Evolutionary conservation across 2,329 filamentous ascomycete species (phyloP).

Genomic region (Lachnum nothofagi): DNA sequence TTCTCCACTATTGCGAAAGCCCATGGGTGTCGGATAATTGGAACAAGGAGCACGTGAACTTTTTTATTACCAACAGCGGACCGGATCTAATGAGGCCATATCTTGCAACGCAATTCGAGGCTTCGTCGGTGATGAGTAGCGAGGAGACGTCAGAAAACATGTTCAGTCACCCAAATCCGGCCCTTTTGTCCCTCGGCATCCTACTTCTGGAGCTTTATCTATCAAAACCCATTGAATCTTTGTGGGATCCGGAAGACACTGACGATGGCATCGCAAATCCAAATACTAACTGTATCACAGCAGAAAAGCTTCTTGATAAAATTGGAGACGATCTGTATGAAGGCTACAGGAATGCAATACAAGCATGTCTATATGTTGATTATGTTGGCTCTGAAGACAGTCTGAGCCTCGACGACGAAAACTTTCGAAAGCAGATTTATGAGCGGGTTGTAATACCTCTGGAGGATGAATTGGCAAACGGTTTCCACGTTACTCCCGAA

Average conservation of each 20-base stretch:
- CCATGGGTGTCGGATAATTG: not conserved
- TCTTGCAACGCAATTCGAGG: not conserved
- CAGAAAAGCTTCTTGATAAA: not conserved
- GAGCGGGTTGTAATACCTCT: not conserved
- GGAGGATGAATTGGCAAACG: not conserved
- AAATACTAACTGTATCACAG: not conserved
- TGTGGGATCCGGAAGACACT: not conserved
- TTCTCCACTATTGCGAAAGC: conserved; percentile 1
- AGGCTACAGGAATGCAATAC: not conserved
- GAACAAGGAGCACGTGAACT: not conserved
- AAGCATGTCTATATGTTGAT: not conserved
- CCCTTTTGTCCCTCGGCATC: not conserved
- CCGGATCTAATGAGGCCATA: not conserved
- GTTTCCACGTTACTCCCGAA: not conserved
- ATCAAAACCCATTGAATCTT: not conserved
- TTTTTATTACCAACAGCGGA: not conserved
- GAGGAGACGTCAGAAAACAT: not conserved
- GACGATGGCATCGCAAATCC: not conserved
- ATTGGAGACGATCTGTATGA: not conserved
- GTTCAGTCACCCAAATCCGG: not conserved
- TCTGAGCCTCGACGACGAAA: not conserved
- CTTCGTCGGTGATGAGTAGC: not conserved
- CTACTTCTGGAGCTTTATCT: not conserved
- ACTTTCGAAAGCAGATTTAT: not conserved
- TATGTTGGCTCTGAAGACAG: not conserved